Base-by-base conservation (phyloP, 805 yeast species). In the Millerozyma acaciae region DNA sequence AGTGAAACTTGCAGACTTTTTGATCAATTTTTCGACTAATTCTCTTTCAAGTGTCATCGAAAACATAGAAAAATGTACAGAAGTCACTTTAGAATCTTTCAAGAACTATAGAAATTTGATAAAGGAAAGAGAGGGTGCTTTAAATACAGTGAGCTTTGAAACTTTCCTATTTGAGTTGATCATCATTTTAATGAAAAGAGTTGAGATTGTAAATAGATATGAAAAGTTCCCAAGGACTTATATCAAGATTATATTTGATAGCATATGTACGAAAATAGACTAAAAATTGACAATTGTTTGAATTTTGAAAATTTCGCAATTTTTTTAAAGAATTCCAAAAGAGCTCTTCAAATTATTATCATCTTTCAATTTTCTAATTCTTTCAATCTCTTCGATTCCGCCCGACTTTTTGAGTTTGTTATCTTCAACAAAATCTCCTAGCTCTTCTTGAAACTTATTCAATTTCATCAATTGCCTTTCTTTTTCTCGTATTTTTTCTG, bases 371-470 rank as follows among this genome's bases (percentile, higher is more conserved):
- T 66, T 69, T 38, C 96, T 68, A 30, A 68, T 44, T 39, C 85
- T 67, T 46, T 90, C 97, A 14, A 85, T 64, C 47, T 87, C 97
- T 40, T 84, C 94, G 14, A 88, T 73, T 1, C 97, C 97, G 5
- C 97, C 97, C 13, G 88, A 75, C 42, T 77, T 82, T 50, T 84
- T 85, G 37, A 90, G 66, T 50, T 73, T 83, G 18, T 76, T 71
- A 26, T 80, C 90, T 5, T 71, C 89, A 6, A 90, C 96, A 66
- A 87, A 90, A 14, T 76, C 82, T 2, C 80, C 93, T 5, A 90
- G 62, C 52, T 90, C 97, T 38, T 84, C 88, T 52, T 83, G 85
- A 50, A 90, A 90, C 34, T 80, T 81, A 42, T 77, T 81, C 16
- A 62, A 53, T 28, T 64, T 60, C 40, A 75, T 60, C 42, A 78